These are phyloP conservation scores for Fraxinus americana DNA, from an alignment of 257 asterid genomes.

Conservation along the genomic window DNA sequence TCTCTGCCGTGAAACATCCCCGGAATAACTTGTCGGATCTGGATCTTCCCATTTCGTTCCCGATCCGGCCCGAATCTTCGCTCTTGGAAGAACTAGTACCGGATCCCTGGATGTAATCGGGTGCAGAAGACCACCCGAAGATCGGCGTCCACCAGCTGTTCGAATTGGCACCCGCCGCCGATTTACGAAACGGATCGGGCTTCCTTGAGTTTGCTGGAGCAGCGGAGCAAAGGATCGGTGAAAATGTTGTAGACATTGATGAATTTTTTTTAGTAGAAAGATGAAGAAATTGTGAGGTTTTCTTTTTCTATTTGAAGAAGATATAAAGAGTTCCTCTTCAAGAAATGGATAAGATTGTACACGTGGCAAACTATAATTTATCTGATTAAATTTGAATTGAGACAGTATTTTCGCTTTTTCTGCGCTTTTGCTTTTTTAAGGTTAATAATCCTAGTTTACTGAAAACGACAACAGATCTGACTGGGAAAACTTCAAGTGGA, in stretches of 20 bases:
- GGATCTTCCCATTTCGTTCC: neutral
- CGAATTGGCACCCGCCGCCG: conserved; percentile 7
- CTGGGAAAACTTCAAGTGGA: neutral
- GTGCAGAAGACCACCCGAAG: conserved; percentile 65
- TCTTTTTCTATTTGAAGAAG: neutral
- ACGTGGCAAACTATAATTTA: conserved; percentile 21
- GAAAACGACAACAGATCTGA: neutral
- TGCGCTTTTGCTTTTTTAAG: neutral
- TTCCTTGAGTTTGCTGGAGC: conserved; percentile 32
- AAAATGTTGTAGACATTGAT: conserved; percentile 40
- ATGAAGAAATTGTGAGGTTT: neutral
- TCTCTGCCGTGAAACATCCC: conserved; percentile 71
- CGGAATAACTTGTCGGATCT: conserved; percentile 28
- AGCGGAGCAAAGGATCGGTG: conserved; percentile 43
- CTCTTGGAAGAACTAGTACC: neutral
- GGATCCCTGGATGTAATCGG: conserved; percentile 53
- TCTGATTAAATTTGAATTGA: neutral
- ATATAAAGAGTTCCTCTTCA: neutral
- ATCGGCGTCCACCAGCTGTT: conserved; percentile 70
- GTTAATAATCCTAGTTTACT: neutral
- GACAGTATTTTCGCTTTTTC: neutral
- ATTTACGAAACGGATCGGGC: conserved; percentile 25
- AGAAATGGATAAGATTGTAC: conserved; percentile 35
- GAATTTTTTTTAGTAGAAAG: conserved; percentile 14
- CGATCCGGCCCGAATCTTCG: conserved; percentile 3